A percentile compares a stretch with the other conserved stretches of the same genome.
phyloP scores from a whole-genome alignment of 768 basidiomycete genomes.

The Podaxis sp. region DNA sequence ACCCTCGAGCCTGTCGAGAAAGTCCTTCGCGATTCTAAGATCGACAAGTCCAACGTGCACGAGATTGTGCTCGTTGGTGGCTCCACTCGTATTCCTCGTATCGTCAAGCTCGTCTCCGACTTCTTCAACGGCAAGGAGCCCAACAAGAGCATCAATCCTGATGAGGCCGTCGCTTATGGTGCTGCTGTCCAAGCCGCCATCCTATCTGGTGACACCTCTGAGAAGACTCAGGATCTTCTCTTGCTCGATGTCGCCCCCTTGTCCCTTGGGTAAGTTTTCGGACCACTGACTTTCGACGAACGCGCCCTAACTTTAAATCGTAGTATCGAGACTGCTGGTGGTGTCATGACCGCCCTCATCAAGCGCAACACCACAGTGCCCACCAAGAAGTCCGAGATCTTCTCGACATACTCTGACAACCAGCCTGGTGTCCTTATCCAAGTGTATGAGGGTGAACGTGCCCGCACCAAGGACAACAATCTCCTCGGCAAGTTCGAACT shows the following conservation, averaged over 20 bases:
- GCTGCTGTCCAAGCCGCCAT: conserved; percentile 99
- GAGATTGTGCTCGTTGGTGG: conserved; percentile 98
- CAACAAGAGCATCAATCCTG: conserved; percentile 99
- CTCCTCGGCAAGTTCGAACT: conserved; percentile 98
- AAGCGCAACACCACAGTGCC: conserved; percentile 99
- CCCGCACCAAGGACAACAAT: conserved; percentile 98
- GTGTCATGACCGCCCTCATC: conserved; percentile 99
- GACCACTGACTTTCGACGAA: conserved; percentile 23
- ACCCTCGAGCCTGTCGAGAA: conserved; percentile 97
- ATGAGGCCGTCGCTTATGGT: conserved; percentile 98
- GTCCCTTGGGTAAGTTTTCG: conserved; percentile 56
- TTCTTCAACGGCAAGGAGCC: conserved; percentile 99
- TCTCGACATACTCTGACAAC: conserved; percentile 98
- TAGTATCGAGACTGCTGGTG: conserved; percentile 97
- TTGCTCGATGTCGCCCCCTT: conserved; percentile 92
- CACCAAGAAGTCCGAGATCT: conserved; percentile 97
- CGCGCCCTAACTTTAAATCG: conserved; percentile 17
- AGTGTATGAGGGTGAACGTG: conserved; percentile 98
- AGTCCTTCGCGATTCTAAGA: conserved; percentile 96
- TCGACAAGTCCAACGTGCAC: conserved; percentile 93
- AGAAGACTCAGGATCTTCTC: conserved; percentile 95
- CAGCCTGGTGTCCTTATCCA: conserved; percentile 98
- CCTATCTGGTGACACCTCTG: conserved; percentile 95
- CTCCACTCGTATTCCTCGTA: conserved; percentile 97
- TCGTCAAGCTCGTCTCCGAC: conserved; percentile 96